Evolutionary conservation across 192 early-diverging fungal species (phyloP).

Genomic region (Entomortierella chlamydospora): DNA sequence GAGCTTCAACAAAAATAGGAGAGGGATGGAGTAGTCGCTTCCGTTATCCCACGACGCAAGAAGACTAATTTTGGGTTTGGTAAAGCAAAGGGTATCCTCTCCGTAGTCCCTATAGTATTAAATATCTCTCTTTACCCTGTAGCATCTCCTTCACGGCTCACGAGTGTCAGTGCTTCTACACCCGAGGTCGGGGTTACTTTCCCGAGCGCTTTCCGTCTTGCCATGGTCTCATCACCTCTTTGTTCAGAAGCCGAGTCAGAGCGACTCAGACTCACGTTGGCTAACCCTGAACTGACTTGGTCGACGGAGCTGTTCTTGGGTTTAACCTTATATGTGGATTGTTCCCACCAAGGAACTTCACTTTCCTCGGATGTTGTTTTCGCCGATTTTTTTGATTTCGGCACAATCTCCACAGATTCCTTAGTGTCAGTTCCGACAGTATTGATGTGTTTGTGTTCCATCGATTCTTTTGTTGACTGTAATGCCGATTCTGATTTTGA

Average conservation of each 20-base stretch:
- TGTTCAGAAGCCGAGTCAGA: not conserved
- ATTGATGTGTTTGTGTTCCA: too few species aligned
- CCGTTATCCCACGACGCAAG: too few species aligned
- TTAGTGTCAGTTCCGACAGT: not conserved
- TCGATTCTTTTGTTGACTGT: not conserved
- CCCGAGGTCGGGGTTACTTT: conserved; percentile 18
- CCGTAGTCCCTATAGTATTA: not conserved
- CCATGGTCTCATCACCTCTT: conserved; percentile 4
- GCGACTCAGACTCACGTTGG: not conserved
- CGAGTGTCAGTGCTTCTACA: conserved; percentile 30
- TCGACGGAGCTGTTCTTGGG: conserved; percentile 9
- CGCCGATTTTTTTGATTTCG: not conserved
- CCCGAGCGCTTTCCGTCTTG: conserved; percentile 19
- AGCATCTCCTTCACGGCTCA: conserved; percentile 46
- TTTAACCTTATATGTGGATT: conserved; percentile 42
- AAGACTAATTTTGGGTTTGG: too few species aligned
- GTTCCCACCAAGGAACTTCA: conserved; percentile 50
- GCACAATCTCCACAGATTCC: not conserved
- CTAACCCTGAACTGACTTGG: not conserved
- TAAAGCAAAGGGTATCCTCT: not conserved
- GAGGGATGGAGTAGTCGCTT: not conserved
- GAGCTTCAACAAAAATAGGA: too few species aligned
- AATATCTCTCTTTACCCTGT: conserved; percentile 39
- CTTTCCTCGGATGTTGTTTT: not conserved
- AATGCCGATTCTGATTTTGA: not conserved